A percentile compares a stretch with the other conserved stretches of the same genome.
phyloP scores from a whole-genome alignment of 2,329 filamentous ascomycete species.

The Xylariaceae sp. region DNA sequence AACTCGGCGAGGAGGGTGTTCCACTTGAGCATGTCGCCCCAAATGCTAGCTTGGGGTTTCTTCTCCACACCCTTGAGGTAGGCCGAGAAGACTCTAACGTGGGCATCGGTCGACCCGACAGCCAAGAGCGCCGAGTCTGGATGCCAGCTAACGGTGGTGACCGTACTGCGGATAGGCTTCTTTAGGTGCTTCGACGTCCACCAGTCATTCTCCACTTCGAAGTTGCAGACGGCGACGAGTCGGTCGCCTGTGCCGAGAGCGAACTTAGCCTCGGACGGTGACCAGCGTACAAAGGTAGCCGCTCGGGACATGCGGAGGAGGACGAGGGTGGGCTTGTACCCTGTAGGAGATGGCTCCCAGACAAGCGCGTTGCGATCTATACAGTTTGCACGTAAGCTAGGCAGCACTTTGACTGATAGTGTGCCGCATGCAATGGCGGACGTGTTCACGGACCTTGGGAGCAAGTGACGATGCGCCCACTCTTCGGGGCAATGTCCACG shows the following conservation, averaged over 20 bases:
- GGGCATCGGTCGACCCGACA: constrained; percentile 93
- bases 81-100: constrained; percentile 87
- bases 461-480: constrained; percentile 92
- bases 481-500: constrained; percentile 88
- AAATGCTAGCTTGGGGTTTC: constrained; percentile 77
- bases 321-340: constrained; percentile 95
- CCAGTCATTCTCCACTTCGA: constrained; percentile 99
- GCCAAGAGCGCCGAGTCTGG: constrained; percentile 94
- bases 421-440: not conserved
- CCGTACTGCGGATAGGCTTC: constrained; percentile 96
- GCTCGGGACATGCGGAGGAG: constrained; percentile 95
- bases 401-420: not conserved
- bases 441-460: constrained; percentile 66
- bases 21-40: constrained; percentile 94
- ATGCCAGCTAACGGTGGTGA: constrained; percentile 93
- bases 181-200: constrained; percentile 99
- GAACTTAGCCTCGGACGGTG: constrained; percentile 93
- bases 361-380: constrained; percentile 94
- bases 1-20: constrained; percentile 98
- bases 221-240: constrained; percentile 95
- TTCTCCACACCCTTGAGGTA: constrained; percentile 95
- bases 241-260: constrained; percentile 94
- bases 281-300: constrained; percentile 96
- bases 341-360: constrained; percentile 87
- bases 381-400: constrained; percentile 2